Base-by-base conservation (phyloP, 768 basidiomycete genomes). In the Suillus variegatus region DNA sequence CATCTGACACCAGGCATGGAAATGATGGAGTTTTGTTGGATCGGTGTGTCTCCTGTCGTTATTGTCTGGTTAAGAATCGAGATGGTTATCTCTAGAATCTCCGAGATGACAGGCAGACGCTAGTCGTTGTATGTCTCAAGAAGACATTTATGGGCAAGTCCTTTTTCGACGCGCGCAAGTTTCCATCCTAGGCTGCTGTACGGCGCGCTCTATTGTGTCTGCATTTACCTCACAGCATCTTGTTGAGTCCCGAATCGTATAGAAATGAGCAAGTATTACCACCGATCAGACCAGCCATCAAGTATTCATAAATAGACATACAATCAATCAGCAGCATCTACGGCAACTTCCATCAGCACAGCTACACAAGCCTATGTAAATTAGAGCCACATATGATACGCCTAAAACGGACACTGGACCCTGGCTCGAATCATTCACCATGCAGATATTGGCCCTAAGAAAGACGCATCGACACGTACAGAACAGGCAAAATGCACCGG, bases 231-330 rank as follows among this genome's bases (percentile, higher is more conserved):
- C 14, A 64, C 79, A 20, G 75, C 66, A 68, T 82, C 80, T 66
- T 81, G 80, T 79, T 79, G 22, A 81, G 66, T 8, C 79, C 82
- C 65, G 78, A 72, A 6, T 70, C 69, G 14, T 63, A 18, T 16
- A 28, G 14, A 28, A 28, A 52, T 28, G 51, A 28, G 25, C 16
- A 18, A 16, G 25, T 28, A 52, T 52, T 52, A 18, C 7, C 28
- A 32, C 51, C 28, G 28, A 52, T 28, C 25, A 28, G 14, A 28
- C 25, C 14, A 51, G 12, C 49, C 20, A 38, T 38, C 36, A 28
- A 3, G 3, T 2, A 18, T 16, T 52, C 28, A 52, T 18, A 9
- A 51, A 28, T 51, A 51, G 25, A 51, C 49, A 16, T 47, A 47
- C n/a, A 10, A 10, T 32, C 32, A 32, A 28, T 28, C 28, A 28